Base-by-base conservation (phyloP, 129 eudicot genomes). In the Pseudognaphalium luteoalbum region DNA sequence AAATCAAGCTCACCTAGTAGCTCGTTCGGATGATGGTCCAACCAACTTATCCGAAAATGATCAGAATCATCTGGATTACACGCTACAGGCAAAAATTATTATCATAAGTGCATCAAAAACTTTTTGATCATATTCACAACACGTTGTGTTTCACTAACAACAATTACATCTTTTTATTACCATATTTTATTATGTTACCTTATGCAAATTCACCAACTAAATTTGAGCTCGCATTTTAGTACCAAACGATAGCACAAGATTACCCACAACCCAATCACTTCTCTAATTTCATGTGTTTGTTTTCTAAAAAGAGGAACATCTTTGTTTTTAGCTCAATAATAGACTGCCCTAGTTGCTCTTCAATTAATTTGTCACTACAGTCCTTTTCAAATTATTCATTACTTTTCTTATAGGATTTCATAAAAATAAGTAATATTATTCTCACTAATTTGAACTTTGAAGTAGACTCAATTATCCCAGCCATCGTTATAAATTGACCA, bases 311-410 rank as follows among this genome's bases (percentile, higher is more conserved):
- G 71, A 59, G 62, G 42, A 78, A 78, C 82, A 69, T 34, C 65
- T 58, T 78, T 78, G 63, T 70, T 69, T 59, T 61, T 60, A 78
- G 64, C 70, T 78, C 25, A 44, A 70, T 78, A 70, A 78, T 78
- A 62, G 71, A 70, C 57, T 69, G 35, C 64, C 81, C 76, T 42
- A 60, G 69, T 30, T 28, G 71, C 62, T 78, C 37, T 70, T 59
- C 71, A 70, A 42, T 70, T 65, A 11, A 9, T 52, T 76, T 41
- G 4, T 22, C 7, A 47, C 5, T 66, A 32, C 21, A 1, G 52
- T 51, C 62, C 66, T 35, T 66, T 51, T 77, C 75, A 51, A 67
- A 50, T 47, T 32, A 76, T 54, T 76, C 51, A 69, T 69, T 11
- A 59, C 3, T 42, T 58, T 37, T 35, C 17, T 1, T 58, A 33